phyloP scores from a whole-genome alignment of 148 eudicot genomes.

The Camellia japonica region DNA sequence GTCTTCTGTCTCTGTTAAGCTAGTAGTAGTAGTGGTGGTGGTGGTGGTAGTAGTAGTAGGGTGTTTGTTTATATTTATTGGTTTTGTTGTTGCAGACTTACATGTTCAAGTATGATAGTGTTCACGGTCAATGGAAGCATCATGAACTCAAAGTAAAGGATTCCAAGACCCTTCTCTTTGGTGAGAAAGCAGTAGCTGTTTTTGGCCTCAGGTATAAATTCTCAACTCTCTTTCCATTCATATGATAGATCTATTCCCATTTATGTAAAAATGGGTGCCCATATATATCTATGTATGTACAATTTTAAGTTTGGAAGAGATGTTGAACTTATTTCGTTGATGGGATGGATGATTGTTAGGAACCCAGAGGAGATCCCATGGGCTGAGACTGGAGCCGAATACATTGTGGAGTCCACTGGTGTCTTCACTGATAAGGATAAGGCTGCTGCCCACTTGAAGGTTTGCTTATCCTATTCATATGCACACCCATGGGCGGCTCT shows the following conservation, averaged over 20 bases:
- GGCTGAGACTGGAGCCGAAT: slow-evolving; percentile 59
- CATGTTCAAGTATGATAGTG: slow-evolving; percentile 90
- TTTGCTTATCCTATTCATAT: not conserved
- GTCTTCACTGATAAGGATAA: slow-evolving; percentile 73
- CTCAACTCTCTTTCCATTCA: not conserved
- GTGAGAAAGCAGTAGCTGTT: slow-evolving; percentile 70
- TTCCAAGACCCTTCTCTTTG: slow-evolving; percentile 77
- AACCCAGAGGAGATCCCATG: slow-evolving; percentile 85
- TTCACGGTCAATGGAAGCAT: slow-evolving; percentile 86
- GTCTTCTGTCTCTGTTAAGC: not conserved
- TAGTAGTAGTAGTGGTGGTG: no score
- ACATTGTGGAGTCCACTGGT: slow-evolving; percentile 69
- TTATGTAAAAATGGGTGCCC: not conserved
- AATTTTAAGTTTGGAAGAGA: not conserved
- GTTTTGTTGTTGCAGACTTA: slow-evolving; percentile 49
- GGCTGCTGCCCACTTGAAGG: slow-evolving; percentile 79
- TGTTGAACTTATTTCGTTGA: not conserved
- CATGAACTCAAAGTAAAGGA: slow-evolving; percentile 76
- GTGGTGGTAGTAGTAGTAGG: no score
- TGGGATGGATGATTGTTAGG: slow-evolving; percentile 25
- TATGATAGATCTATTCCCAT: not conserved
- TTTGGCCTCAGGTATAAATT: slow-evolving; percentile 55
- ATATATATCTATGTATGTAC: not conserved
- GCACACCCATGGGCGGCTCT: no score
- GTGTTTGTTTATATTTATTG: no score